Conservation (phyloP, 345 rosid species). For the Salix viminalis region DNA sequence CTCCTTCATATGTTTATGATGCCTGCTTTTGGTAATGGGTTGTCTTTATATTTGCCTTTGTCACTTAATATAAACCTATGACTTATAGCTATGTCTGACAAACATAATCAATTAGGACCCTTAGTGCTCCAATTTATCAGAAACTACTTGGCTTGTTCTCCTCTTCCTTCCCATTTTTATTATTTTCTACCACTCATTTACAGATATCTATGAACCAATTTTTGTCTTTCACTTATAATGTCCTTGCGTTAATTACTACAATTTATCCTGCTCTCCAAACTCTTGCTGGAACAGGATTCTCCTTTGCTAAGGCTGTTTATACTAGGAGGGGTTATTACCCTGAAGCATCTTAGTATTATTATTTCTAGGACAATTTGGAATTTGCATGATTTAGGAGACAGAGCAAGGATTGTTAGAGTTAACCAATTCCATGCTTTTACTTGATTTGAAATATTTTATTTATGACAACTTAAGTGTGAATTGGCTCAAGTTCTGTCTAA, state of each 20-base stretch:
- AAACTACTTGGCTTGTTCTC: not conserved
- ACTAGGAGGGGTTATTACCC: not conserved
- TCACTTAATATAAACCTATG: no score
- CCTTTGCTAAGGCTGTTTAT: not conserved
- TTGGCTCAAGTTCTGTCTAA: not conserved
- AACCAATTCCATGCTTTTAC: not conserved
- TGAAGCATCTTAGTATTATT: not conserved
- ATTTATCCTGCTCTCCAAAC: not conserved
- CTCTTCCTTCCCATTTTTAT: not conserved
- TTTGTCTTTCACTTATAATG: not conserved
- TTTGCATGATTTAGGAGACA: not conserved
- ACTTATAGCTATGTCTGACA: no score
- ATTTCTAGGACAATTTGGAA: not conserved
- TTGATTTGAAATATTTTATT: not conserved
- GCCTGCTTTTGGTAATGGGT: not conserved
- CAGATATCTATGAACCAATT: not conserved
- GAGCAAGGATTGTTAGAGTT: not conserved
- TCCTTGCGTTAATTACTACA: not conserved
- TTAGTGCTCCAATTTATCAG: not conserved
- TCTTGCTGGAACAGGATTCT: not conserved
- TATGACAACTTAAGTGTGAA: not conserved
- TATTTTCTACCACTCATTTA: not conserved
- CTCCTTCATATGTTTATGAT: not conserved
- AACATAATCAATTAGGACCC: no score
- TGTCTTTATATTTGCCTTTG: not conserved